Evolutionary conservation across 306 rosid species (phyloP).

Genomic region (Prunus fruticosa): DNA sequence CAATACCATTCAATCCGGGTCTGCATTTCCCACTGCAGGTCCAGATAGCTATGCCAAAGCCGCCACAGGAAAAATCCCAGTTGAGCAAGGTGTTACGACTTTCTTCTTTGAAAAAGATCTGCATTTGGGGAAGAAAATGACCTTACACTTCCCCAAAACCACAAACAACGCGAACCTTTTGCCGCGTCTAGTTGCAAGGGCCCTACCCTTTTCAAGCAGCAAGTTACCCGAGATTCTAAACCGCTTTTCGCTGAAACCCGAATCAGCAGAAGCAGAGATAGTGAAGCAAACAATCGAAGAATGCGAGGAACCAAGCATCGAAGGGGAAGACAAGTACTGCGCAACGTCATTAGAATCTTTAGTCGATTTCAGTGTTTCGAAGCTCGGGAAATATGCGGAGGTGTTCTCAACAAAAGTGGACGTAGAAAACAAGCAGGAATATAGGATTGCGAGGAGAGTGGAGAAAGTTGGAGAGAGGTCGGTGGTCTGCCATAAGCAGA

Average conservation of each 20-base stretch:
- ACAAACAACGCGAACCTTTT: background rate
- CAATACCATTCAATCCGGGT: background rate
- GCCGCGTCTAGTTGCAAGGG: background rate
- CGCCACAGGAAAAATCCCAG: background rate
- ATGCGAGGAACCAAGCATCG: slow-evolving; percentile 21
- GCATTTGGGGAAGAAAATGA: slow-evolving; percentile 3
- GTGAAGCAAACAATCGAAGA: slow-evolving; percentile 10
- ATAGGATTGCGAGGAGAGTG: slow-evolving; percentile 6
- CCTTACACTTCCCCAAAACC: slow-evolving; percentile 9
- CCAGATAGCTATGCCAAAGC: background rate
- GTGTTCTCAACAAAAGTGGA: slow-evolving; percentile 17
- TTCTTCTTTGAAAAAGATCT: slow-evolving; percentile 19
- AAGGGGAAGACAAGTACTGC: slow-evolving; percentile 29
- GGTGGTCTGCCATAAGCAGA: slow-evolving; percentile 37
- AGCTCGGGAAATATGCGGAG: slow-evolving; percentile 24
- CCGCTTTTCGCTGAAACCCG: slow-evolving; percentile 9
- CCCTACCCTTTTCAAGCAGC: slow-evolving; percentile 17
- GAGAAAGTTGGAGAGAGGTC: slow-evolving; percentile 20
- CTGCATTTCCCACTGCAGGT: background rate
- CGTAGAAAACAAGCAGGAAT: slow-evolving; percentile 6
- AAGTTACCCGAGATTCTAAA: slow-evolving; percentile 18
- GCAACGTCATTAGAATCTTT: slow-evolving; percentile 36
- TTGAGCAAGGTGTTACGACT: background rate
- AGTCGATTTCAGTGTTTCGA: slow-evolving; percentile 20
- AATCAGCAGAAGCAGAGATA: slow-evolving; percentile 16